Evolutionary conservation across 306 rosid species (phyloP).

Genomic region (Casuarina cunninghamiana): DNA sequence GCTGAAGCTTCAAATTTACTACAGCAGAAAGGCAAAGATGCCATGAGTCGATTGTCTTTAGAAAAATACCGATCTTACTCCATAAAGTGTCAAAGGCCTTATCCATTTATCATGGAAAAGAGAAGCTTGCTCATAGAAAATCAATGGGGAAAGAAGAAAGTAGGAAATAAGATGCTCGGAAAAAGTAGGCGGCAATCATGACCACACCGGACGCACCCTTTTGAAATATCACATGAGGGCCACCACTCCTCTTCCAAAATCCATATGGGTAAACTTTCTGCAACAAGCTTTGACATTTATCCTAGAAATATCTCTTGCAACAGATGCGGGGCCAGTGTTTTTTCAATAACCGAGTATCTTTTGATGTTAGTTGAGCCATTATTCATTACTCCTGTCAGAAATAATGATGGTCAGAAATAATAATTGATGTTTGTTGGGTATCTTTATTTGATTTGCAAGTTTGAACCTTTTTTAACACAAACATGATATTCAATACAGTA

Average conservation of each 20-base stretch:
- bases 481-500: too few species aligned
- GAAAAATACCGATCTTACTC: background rate
- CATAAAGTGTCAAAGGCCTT: background rate
- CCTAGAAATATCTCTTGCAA: background rate
- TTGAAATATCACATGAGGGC: background rate
- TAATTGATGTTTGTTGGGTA: background rate
- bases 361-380: background rate
- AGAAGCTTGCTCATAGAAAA: background rate
- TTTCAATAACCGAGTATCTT: background rate
- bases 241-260: background rate
- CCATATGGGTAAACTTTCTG: slow-evolving; percentile 1
- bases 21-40: too few species aligned
- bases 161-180: slow-evolving; percentile 4
- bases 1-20: background rate
- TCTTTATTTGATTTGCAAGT: background rate
- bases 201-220: background rate
- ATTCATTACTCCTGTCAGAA: too few species aligned
- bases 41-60: background rate
- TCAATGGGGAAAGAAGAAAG: background rate
- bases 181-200: background rate
- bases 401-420: too few species aligned
- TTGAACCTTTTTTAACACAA: background rate
- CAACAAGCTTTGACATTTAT: background rate
- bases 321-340: background rate
- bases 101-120: background rate